Evolutionary conservation across 2,329 filamentous ascomycete species (phyloP).

Genomic region (Pyrenophora tritici-repentis): DNA sequence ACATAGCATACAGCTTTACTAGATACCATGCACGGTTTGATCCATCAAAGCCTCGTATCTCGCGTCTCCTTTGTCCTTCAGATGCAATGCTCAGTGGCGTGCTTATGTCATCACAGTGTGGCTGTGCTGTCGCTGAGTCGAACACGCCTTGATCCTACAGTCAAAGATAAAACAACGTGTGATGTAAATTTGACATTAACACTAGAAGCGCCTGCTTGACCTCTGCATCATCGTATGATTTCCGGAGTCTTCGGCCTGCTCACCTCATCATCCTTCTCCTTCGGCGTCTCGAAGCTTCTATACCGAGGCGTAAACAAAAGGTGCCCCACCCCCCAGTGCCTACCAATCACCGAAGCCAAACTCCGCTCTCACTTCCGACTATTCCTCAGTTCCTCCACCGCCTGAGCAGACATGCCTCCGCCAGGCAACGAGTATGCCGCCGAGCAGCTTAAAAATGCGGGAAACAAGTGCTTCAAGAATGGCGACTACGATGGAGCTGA

Average conservation of each 20-base stretch:
- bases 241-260: conserved; percentile 16
- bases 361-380: conserved; percentile 24
- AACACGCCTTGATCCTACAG: not conserved
- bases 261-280: conserved; percentile 17
- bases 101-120: conserved; percentile 3
- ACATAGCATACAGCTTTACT: not conserved
- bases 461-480: conserved; percentile 68
- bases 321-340: conserved; percentile 23
- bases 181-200: not conserved
- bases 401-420: conserved; percentile 24
- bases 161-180: not conserved
- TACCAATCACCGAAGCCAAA: conserved; percentile 30
- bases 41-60: too few species aligned
- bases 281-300: conserved; percentile 34
- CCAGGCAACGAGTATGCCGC: conserved; percentile 48
- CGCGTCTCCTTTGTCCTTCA: not conserved
- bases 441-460: conserved; percentile 56
- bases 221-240: not conserved
- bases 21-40: not conserved
- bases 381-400: conserved; percentile 3
- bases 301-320: conserved; percentile 16
- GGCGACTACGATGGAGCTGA: conserved; percentile 71
- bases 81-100: not conserved
- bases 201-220: not conserved
- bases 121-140: conserved; percentile 1